phyloP scores from a whole-genome alignment of 1,139 yeast species.

The Tardiomyces digboiensis region DNA sequence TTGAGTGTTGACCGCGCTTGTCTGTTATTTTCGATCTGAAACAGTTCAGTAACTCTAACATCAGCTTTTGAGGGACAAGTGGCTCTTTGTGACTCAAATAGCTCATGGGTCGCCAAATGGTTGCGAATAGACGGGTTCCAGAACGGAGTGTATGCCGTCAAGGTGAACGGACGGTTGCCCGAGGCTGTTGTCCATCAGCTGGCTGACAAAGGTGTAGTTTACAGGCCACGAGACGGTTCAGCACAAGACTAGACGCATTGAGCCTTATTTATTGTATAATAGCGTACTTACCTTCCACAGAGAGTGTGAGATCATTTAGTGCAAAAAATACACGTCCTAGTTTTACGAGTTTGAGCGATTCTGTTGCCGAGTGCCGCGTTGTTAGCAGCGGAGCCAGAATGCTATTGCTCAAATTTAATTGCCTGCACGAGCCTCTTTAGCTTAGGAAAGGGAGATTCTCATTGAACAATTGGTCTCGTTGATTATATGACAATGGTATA shows the following conservation, averaged over 20 bases:
- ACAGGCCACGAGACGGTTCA: constrained; percentile 95
- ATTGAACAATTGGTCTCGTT: no score
- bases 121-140: constrained; percentile 82
- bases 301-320: no score
- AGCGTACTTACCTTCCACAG: no score
- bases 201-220: constrained; percentile 63
- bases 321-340: no score
- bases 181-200: constrained; percentile 72
- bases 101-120: constrained; percentile 98
- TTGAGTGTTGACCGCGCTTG: not conserved
- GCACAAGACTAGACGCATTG: constrained; percentile 51
- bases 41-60: not conserved
- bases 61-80: constrained; percentile 84
- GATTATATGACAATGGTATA: no score
- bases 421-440: no score
- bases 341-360: no score
- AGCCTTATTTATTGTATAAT: not conserved
- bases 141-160: constrained; percentile 86
- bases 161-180: constrained; percentile 86
- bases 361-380: no score
- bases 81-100: constrained; percentile 77
- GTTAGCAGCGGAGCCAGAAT: no score
- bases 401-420: no score
- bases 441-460: no score
- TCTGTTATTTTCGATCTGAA: not conserved